phyloP scores from a whole-genome alignment of 2,329 filamentous ascomycete species.

The Helminthosporium solani region DNA sequence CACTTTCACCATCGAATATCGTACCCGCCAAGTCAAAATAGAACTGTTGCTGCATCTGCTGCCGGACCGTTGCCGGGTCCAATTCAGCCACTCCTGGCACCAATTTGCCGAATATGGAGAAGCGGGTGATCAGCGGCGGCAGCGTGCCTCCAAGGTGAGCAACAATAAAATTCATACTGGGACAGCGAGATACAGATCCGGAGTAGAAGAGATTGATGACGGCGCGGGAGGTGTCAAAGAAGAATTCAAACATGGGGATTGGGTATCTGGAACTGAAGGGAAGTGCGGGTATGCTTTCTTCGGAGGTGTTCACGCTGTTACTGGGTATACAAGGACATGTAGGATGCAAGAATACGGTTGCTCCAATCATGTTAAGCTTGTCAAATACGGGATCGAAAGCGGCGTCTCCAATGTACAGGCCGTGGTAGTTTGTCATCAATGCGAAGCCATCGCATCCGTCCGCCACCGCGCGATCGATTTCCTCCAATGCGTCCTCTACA shows the following conservation, averaged over 20 bases:
- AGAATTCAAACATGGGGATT: slow-evolving; percentile 52
- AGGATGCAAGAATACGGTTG: slow-evolving; percentile 57
- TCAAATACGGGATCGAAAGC: slow-evolving; percentile 51
- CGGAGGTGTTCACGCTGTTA: slow-evolving; percentile 3
- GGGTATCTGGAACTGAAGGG: slow-evolving; percentile 44
- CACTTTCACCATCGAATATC: slow-evolving; percentile 45
- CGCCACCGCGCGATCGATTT: slow-evolving; percentile 48
- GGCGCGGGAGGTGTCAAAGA: slow-evolving; percentile 55
- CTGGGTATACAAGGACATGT: slow-evolving; percentile 50
- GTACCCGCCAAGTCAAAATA: slow-evolving; percentile 57
- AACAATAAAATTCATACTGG: slow-evolving; percentile 51
- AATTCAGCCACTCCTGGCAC: slow-evolving; percentile 38
- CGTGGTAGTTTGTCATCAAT: slow-evolving; percentile 55
- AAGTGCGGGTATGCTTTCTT: slow-evolving; percentile 27
- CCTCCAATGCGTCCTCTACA: slow-evolving; percentile 48
- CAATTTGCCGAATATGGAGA: slow-evolving; percentile 43
- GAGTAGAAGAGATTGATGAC: slow-evolving; percentile 52
- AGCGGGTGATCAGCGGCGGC: slow-evolving; percentile 48
- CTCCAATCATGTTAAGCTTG: slow-evolving; percentile 49
- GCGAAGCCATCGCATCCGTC: slow-evolving; percentile 54
- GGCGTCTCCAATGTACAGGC: slow-evolving; percentile 53
- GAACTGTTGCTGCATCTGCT: slow-evolving; percentile 45
- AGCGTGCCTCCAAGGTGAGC: slow-evolving; percentile 52
- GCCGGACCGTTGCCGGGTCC: slow-evolving; percentile 27
- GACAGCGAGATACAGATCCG: slow-evolving; percentile 49